A percentile compares a stretch with the other conserved stretches of the same genome.
phyloP scores from a whole-genome alignment of 345 rosid genomes.

The Pseudoturritis turrita region DNA sequence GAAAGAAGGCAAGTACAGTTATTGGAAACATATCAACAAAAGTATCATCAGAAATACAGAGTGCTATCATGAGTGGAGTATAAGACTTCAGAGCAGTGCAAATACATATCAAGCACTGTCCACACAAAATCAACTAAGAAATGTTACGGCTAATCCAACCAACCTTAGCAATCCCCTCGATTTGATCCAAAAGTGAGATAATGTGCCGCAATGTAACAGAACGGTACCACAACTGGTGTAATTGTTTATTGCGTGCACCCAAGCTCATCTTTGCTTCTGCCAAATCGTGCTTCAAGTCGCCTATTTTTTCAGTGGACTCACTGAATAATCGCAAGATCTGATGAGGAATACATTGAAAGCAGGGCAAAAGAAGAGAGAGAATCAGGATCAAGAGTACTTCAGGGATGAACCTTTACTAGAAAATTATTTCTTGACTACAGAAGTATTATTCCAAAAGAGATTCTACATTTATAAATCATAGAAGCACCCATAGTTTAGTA shows the following conservation, averaged over 20 bases:
- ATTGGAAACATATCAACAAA: slow-evolving; percentile 2
- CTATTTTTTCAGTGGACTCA: slow-evolving; percentile 79
- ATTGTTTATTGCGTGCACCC: slow-evolving; percentile 86
- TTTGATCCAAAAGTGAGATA: slow-evolving; percentile 88
- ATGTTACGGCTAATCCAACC: slow-evolving; percentile 8
- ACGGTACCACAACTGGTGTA: slow-evolving; percentile 98
- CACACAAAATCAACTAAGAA: slow-evolving; percentile 4
- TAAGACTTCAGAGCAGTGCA: slow-evolving; percentile 13
- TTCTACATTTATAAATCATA: neutral
- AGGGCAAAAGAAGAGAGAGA: slow-evolving; percentile 8
- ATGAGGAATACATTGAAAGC: slow-evolving; percentile 19
- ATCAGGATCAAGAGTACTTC: slow-evolving; percentile 14
- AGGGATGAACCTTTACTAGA: slow-evolving; percentile 1
- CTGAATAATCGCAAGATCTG: slow-evolving; percentile 96
- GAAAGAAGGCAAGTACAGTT: neutral
- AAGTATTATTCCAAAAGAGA: neutral
- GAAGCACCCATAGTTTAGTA: slow-evolving; percentile 2
- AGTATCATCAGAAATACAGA: slow-evolving; percentile 13
- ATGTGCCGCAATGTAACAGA: slow-evolving; percentile 98
- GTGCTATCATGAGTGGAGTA: slow-evolving; percentile 5
- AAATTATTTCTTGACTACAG: neutral
- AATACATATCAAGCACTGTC: slow-evolving; percentile 17
- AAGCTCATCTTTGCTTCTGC: slow-evolving; percentile 81
- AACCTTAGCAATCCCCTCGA: slow-evolving; percentile 98
- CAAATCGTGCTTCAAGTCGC: slow-evolving; percentile 74